phyloP scores from a whole-genome alignment of 2,329 filamentous ascomycete genomes.

The Pseudocercospora cruenta region DNA sequence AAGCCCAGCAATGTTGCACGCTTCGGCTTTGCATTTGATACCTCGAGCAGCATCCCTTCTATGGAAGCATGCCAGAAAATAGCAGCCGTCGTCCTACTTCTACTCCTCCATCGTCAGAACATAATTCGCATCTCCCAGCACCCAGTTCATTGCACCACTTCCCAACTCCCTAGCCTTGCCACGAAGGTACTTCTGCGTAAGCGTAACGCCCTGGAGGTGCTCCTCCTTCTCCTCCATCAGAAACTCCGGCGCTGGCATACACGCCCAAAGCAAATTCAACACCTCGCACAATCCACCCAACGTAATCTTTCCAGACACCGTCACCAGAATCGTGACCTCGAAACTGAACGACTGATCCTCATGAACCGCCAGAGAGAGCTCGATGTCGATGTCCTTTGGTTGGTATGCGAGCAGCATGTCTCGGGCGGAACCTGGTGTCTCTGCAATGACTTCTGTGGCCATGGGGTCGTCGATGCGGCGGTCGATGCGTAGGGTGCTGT shows the following conservation, averaged over 20 bases:
- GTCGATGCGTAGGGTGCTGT: not conserved
- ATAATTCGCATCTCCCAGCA: too few species aligned
- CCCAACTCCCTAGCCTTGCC: too few species aligned
- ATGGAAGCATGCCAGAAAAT: too few species aligned
- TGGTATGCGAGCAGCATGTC: not conserved
- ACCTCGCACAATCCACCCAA: not conserved
- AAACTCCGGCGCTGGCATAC: not conserved
- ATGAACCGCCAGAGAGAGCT: not conserved
- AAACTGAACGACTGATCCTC: not conserved
- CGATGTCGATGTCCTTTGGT: not conserved
- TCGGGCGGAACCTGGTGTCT: not conserved
- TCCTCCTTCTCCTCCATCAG: too few species aligned
- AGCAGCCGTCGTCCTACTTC: too few species aligned
- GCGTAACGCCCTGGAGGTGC: too few species aligned
- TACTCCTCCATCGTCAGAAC: too few species aligned
- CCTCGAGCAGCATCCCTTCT: too few species aligned
- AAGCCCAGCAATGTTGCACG: too few species aligned
- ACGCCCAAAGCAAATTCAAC: not conserved
- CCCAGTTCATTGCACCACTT: too few species aligned
- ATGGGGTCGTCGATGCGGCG: not conserved
- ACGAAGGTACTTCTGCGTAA: too few species aligned
- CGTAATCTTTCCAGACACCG: not conserved
- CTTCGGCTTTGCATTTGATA: too few species aligned
- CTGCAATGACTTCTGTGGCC: not conserved
- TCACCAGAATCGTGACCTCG: not conserved